Percentiles rank a stretch among this genome's conserved stretches.
Conservation (phyloP, 1,284 basidiomycete genomes). For the Trametes pubescens region DNA sequence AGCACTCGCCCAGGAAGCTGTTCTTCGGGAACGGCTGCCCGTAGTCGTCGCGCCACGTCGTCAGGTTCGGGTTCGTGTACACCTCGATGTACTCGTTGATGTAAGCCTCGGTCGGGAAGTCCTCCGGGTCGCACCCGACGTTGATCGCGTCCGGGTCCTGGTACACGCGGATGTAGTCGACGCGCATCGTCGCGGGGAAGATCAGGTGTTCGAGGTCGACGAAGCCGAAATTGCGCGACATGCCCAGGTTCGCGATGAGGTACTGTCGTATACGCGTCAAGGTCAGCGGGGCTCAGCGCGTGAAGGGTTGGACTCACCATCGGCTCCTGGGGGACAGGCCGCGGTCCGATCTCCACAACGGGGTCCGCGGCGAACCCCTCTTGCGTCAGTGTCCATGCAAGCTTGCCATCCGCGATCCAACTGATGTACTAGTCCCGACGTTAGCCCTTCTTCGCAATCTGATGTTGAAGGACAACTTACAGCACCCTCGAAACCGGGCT, state of each 20-base stretch:
- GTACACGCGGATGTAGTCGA: constrained; percentile 84
- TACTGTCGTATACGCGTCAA: background rate
- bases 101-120: constrained; percentile 79
- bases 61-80: constrained; percentile 49
- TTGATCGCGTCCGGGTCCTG: constrained; percentile 59
- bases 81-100: constrained; percentile 59
- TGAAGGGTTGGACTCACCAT: background rate
- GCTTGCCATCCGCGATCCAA: constrained; percentile 73
- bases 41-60: constrained; percentile 47
- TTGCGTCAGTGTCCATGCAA: constrained; percentile 79
- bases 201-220: constrained; percentile 71
- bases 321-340: constrained; percentile 1
- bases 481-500: constrained; percentile 1
- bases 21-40: constrained; percentile 46
- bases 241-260: constrained; percentile 80
- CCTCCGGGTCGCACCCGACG: constrained; percentile 83
- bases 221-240: constrained; percentile 78
- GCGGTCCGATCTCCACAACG: background rate
- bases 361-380: constrained; percentile 56
- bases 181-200: constrained; percentile 75
- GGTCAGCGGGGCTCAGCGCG: constrained; percentile 13
- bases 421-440: constrained; percentile 69
- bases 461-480: background rate
- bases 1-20: constrained; percentile 18
- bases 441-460: constrained; percentile 13